phyloP scores from a whole-genome alignment of 495 filamentous ascomycete genomes.

The Talaromyces borbonicus region DNA sequence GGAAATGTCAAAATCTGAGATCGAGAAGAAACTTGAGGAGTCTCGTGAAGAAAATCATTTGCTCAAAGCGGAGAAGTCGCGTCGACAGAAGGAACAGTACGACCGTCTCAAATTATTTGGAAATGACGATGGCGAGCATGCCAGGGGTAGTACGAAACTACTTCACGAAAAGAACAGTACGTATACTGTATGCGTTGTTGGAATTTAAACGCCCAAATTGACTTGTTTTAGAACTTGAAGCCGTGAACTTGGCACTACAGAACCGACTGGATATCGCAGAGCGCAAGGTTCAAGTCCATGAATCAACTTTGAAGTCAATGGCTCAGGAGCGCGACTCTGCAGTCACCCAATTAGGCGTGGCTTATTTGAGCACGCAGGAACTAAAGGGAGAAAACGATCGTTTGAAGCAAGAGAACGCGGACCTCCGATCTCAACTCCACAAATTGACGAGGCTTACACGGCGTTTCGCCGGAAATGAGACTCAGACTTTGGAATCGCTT shows the following conservation, averaged over 20 bases:
- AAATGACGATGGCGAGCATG: conserved; percentile 26
- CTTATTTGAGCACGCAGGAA: conserved; percentile 53
- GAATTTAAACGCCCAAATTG: too few species aligned
- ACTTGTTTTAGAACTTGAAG: conserved; percentile 41
- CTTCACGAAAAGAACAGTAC: conserved; percentile 44
- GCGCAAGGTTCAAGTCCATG: conserved; percentile 48
- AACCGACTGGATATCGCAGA: conserved; percentile 48
- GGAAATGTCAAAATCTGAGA: conserved; percentile 49
- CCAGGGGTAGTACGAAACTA: conserved; percentile 25
- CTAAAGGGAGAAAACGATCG: conserved; percentile 48
- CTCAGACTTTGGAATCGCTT: conserved; percentile 5
- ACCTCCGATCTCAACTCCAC: conserved; percentile 33
- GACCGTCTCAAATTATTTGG: conserved; percentile 34
- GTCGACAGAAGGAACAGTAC: conserved; percentile 31
- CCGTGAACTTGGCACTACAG: conserved; percentile 46
- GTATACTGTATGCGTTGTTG: too few species aligned
- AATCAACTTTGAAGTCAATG: conserved; percentile 48
- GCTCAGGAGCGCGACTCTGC: conserved; percentile 56
- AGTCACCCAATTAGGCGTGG: conserved; percentile 51
- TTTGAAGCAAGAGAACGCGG: conserved; percentile 38
- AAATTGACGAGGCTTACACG: conserved; percentile 13
- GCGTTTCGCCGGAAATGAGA: conserved; percentile 23
- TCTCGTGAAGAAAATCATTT: conserved; percentile 47
- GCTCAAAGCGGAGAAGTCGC: conserved; percentile 37
- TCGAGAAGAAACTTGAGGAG: conserved; percentile 44